phyloP scores from a whole-genome alignment of 768 basidiomycete species.

The Rubroboletus satanas region DNA sequence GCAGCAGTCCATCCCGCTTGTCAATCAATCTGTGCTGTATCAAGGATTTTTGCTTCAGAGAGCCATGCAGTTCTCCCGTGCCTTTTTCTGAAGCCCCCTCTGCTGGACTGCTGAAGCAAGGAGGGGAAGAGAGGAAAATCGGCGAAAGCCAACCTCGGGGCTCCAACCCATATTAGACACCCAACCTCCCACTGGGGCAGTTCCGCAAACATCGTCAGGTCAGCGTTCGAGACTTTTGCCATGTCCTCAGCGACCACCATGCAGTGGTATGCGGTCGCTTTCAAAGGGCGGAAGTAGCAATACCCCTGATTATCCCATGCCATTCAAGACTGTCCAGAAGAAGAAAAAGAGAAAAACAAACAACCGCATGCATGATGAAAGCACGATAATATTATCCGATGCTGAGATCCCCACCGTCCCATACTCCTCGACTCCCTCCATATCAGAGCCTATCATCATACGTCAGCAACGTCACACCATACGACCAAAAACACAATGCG shows the following conservation, averaged over 20 bases:
- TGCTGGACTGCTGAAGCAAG: neutral
- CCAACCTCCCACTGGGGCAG: neutral
- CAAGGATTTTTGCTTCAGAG: too few relatives aligned
- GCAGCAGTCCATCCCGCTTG: too few relatives aligned
- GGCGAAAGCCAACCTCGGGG: too few relatives aligned
- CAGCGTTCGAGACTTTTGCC: neutral
- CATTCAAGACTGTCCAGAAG: neutral
- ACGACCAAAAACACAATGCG: neutral
- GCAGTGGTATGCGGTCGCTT: neutral
- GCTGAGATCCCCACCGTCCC: neutral
- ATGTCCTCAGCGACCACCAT: neutral
- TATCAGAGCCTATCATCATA: slow-evolving; percentile 2
- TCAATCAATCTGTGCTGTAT: too few relatives aligned
- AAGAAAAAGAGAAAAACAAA: neutral
- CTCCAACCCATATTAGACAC: too few relatives aligned
- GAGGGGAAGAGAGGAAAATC: too few relatives aligned
- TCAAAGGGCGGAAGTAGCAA: neutral
- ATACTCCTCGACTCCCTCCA: neutral
- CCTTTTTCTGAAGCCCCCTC: neutral
- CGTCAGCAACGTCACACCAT: neutral
- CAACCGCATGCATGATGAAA: neutral
- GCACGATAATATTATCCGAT: neutral
- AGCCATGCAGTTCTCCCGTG: too few relatives aligned
- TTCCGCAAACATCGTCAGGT: neutral
- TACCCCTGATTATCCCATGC: neutral